Percentiles rank a stretch among this genome's conserved stretches.
Conservation (phyloP, 2,329 filamentous ascomycete genomes). For the Ascochyta rabiei region DNA sequence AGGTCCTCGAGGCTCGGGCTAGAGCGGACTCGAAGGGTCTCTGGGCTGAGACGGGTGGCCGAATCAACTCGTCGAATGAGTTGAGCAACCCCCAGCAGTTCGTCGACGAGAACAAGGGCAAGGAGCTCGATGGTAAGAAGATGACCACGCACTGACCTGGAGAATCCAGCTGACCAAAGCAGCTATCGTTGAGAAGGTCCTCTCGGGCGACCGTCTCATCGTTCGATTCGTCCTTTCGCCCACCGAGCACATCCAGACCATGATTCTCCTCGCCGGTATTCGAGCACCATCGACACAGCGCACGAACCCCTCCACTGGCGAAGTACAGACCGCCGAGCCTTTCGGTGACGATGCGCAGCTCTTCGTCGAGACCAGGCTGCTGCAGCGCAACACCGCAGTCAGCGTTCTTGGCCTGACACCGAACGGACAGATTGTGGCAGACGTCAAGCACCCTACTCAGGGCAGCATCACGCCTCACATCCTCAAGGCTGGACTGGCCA, state of each 20-base stretch:
- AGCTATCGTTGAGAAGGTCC: constrained; percentile 82
- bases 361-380: constrained; percentile 83
- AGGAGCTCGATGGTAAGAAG: constrained; percentile 71
- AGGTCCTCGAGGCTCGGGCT: constrained; percentile 77
- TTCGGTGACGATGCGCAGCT: constrained; percentile 86
- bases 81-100: constrained; percentile 76
- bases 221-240: constrained; percentile 80
- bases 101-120: constrained; percentile 81
- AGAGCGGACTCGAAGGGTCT: constrained; percentile 80
- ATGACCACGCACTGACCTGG: not conserved
- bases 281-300: constrained; percentile 89
- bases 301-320: constrained; percentile 76
- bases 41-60: constrained; percentile 70
- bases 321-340: constrained; percentile 84
- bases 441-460: constrained; percentile 78
- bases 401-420: constrained; percentile 85
- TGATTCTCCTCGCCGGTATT: constrained; percentile 87
- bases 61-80: constrained; percentile 82
- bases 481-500: constrained; percentile 84
- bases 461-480: constrained; percentile 94
- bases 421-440: constrained; percentile 89
- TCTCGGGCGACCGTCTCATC: constrained; percentile 89
- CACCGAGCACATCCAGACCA: constrained; percentile 84
- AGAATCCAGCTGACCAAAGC: constrained; percentile 21
- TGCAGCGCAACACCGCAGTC: constrained; percentile 85